Evolutionary conservation across 345 rosid species (phyloP).

Genomic region (Citrus reticulata): DNA sequence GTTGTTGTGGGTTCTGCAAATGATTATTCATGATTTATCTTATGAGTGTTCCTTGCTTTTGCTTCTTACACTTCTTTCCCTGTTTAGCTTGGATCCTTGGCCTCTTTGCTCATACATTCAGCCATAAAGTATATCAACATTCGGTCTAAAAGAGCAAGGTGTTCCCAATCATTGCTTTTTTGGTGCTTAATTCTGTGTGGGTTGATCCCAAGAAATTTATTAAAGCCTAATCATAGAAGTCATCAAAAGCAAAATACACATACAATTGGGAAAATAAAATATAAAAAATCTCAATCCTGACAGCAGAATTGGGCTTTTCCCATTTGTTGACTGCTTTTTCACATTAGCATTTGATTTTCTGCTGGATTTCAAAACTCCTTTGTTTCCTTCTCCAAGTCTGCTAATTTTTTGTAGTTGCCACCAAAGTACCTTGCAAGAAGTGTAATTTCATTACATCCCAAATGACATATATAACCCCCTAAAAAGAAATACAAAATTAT

Average conservation of each 20-base stretch:
- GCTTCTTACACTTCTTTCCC: neutral
- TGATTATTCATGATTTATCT: constrained; percentile 14
- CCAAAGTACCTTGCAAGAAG: constrained; percentile 18
- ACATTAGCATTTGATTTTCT: constrained; percentile 19
- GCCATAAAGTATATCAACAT: constrained; percentile 14
- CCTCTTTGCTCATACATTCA: neutral
- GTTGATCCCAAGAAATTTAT: constrained; percentile 44
- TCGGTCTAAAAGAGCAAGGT: constrained; percentile 31
- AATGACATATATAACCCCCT: neutral
- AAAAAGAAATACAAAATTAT: neutral
- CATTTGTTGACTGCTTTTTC: constrained; percentile 38
- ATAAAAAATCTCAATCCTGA: constrained; percentile 17
- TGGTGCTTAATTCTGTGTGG: constrained; percentile 34
- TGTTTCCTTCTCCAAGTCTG: constrained; percentile 6
- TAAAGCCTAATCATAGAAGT: constrained; percentile 51
- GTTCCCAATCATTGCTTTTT: constrained; percentile 46
- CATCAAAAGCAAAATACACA: constrained; percentile 38
- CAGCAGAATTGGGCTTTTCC: constrained; percentile 28
- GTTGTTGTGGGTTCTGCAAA: constrained; percentile 19
- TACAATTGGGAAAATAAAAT: neutral
- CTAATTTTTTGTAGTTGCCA: constrained; percentile 6
- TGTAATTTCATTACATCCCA: neutral
- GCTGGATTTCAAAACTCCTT: constrained; percentile 11
- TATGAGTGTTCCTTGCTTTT: neutral
- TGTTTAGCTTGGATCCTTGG: neutral